Evolutionary conservation across 164 flowering plant genomes (phyloP), one percentile per base, ranked within the genome.

Genomic region (Euptelea pleiosperma): DNA sequence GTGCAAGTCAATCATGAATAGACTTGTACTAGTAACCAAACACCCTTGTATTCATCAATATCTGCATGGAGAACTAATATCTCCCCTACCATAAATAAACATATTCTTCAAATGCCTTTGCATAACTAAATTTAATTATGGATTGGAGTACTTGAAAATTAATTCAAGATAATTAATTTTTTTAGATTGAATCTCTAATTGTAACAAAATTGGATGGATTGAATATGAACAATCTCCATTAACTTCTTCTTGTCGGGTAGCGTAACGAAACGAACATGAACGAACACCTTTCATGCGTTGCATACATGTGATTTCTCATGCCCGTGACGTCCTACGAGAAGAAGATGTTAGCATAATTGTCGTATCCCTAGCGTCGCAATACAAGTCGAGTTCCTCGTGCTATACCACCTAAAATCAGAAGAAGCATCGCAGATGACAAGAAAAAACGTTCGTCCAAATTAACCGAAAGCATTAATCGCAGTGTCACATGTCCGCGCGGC

Each of bases 181-280:
- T n/a, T n/a, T n/a, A n/a, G n/a, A n/a, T n/a, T n/a, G n/a, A n/a
- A n/a, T n/a, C n/a, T n/a, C n/a, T n/a, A n/a, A n/a, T n/a, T n/a
- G n/a, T n/a, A n/a, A 19, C 10, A 52, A 22, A 33, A 4, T 52
- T 16, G 18, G 2, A 31, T 51, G 2, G 15, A 51, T 18, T 19
- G 41, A 52, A 52, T 52, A 52, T 41, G 56, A 35, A 21, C 56
- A 52, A 52, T 52, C 18, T 52, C 22, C 16, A 35, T 52, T 35
- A 52, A 52, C 56, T 52, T 52, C 56, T 35, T 52, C 8, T 34
- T 52, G 56, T 52, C 28, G 22, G 4, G 1, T 21, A 52, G 56
- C 42, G 42, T 52, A 52, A 52, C 42, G 29, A 12, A 52, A 18
- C 29, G 42, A 35, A 14, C 40, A 35, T 52, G 56, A 35, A 35